These are phyloP conservation scores for Carallia pectinifolia DNA, from an alignment of 345 rosid species.

Conservation along the genomic window DNA sequence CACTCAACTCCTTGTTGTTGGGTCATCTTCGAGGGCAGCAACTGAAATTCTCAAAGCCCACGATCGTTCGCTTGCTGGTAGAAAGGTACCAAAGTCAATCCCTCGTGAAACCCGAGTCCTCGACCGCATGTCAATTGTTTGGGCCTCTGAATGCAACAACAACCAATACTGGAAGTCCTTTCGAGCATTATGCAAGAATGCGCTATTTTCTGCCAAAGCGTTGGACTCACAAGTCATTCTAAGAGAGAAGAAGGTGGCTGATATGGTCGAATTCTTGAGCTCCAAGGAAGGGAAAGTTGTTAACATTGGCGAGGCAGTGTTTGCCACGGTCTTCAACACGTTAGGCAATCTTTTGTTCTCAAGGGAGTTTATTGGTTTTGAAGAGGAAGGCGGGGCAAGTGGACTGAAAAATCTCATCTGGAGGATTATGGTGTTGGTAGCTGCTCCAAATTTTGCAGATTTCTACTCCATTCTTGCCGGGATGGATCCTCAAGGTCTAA, in stretches of 20 bases:
- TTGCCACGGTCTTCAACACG: conserved; percentile 11
- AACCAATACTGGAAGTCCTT: background rate
- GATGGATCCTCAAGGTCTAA: conserved; percentile 19
- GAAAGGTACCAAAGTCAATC: background rate
- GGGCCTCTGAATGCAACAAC: background rate
- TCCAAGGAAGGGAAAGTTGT: conserved; percentile 11
- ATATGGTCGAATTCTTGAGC: conserved; percentile 12
- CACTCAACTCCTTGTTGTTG: conserved; percentile 15
- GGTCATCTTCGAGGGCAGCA: conserved; percentile 12
- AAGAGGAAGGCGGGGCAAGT: background rate
- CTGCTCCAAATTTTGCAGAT: background rate
- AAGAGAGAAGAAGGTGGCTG: conserved; percentile 15
- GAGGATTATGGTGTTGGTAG: background rate
- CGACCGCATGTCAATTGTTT: conserved; percentile 1
- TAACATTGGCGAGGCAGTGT: conserved; percentile 13
- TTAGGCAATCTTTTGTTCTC: conserved; percentile 12
- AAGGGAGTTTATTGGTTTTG: background rate
- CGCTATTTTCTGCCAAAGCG: conserved; percentile 19
- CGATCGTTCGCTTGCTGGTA: conserved; percentile 15
- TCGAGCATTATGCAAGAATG: conserved; percentile 10
- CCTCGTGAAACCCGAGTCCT: background rate
- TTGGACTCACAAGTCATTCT: conserved; percentile 7
- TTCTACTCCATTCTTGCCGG: conserved; percentile 9
- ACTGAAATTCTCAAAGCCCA: conserved; percentile 19
- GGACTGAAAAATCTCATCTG: background rate